phyloP scores from a whole-genome alignment of 345 rosid species.

The Litchi chinensis region DNA sequence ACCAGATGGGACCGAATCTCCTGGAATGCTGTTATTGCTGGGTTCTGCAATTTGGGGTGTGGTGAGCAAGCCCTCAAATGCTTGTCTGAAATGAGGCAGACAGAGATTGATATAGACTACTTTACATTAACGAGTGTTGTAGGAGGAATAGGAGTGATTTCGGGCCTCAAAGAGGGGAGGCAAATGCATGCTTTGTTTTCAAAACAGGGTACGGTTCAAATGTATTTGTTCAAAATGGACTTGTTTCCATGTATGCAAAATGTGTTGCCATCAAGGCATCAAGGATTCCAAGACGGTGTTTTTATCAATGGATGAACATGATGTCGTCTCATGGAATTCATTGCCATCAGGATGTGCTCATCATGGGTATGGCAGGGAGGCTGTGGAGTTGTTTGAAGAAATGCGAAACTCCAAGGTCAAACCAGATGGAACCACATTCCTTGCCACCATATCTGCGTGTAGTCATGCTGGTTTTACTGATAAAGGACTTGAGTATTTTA shows the following conservation, averaged over 20 bases:
- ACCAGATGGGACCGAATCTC: slow-evolving; percentile 32
- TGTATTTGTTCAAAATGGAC: slow-evolving; percentile 35
- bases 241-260: slow-evolving; percentile 44
- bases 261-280: slow-evolving; percentile 36
- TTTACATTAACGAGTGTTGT: slow-evolving; percentile 34
- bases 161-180: slow-evolving; percentile 36
- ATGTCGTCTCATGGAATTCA: slow-evolving; percentile 46
- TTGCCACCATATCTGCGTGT: slow-evolving; percentile 42
- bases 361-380: slow-evolving; percentile 39
- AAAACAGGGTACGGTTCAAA: slow-evolving; percentile 31
- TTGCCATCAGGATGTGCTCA: slow-evolving; percentile 35
- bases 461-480: slow-evolving; percentile 43
- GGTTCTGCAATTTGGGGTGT: slow-evolving; percentile 34
- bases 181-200: slow-evolving; percentile 36
- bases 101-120: slow-evolving; percentile 28
- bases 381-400: slow-evolving; percentile 35
- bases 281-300: slow-evolving; percentile 30
- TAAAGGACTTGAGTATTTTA: slow-evolving; percentile 41
- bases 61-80: slow-evolving; percentile 29
- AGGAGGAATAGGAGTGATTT: slow-evolving; percentile 33
- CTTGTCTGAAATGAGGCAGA: slow-evolving; percentile 35
- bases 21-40: slow-evolving; percentile 44
- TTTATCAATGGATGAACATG: slow-evolving; percentile 30
- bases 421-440: slow-evolving; percentile 39
- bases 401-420: slow-evolving; percentile 34